Base-by-base conservation (phyloP, 257 asterid genomes). In the Anisodus tanguticus region DNA sequence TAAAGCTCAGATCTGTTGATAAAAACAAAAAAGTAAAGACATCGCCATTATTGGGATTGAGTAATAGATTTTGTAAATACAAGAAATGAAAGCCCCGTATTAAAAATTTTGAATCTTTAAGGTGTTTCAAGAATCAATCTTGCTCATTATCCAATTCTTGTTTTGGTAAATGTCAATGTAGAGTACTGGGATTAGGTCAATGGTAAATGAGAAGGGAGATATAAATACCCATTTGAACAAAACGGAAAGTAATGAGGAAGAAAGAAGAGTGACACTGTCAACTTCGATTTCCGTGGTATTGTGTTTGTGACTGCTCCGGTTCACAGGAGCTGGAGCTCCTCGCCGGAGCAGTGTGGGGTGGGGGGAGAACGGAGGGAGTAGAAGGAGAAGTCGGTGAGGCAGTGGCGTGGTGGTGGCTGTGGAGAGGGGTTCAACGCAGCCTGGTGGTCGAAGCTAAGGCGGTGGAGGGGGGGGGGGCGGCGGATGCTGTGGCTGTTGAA, bases 221-320 rank as follows among this genome's bases (percentile, higher is more conserved):
- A 43, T 85, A 22, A 93, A 89, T 31, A 59, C 88, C 84, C 88
- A 86, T 76, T 81, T 90, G 78, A 87, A 86, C 84, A 85, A 88
- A 77, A 88, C 89, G 74, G 87, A 89, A 26, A 89, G 83, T 59
- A 84, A 83, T 83, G 45, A 90, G 92, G 8, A 92, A 92, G 92
- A 97, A 17, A 93, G 89, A 55, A 91, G 83, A 76, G 88, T 93
- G 84, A 88, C 97, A 8, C 76, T 97, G 84, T 90, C 97, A 2
- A 88, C 94, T 55, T 89, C 90, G 53, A 78, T 92, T 64, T 90
- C 97, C 6, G 74, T 93, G 16, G 93, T 91, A 12, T 85, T 97
- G 70, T 98, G 98, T n/a, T 79, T 97, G 9, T 95, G 98, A 22
- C 26, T 22, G 26, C 26, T 22, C 26, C 26, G 26, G 26, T 22